Evolutionary conservation across 208 protist genomes (phyloP), one percentile per base, ranked within the genome.

Genomic region (Willaertia magna): DNA sequence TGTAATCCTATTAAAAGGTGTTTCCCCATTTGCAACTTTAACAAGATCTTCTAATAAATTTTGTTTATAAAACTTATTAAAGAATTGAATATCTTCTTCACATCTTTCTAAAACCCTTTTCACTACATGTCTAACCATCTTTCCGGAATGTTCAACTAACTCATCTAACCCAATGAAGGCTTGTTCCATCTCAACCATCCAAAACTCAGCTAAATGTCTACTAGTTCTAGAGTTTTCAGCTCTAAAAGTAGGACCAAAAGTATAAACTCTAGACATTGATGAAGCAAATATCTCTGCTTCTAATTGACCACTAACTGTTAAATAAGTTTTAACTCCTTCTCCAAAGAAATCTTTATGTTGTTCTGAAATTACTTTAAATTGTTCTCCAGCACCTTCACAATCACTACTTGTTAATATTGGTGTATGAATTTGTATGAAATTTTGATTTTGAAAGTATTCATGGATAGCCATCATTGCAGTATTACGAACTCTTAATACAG

Each of bases 301-400:
- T 12, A 99, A 94, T 93, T 99, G 98, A n/a, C 96, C 98, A 7
- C 96, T 98, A 90, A 99, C 97, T 44, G 98, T 99, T 14, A 99
- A 89, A 88, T 98, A 99, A 4, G 98, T 97, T 34, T 67, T n/a
- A 11, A 34, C 22, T 59, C 91, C 94, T 90, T 98, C 91, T 76
- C 96, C 97, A 88, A 97, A 99, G 91, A 98, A 99, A 87, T 46
- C 40, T 39, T 76, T 90, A 42, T 84, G 14, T 42, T 82, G 9
- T 52, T 39, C 12, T 4, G 46, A 52, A n/a, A 67, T 67, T 2
- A 94, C 89, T 67, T 87, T 84, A 82, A 96, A 95, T 90, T 94
- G 93, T 82, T 95, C 93, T 14, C 94, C 94, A 61, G 93, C 94
- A 82, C 94, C 94, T 86, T 96, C 94, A 90, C 94, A 96, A 87